These are phyloP conservation scores for Boechera divaricarpa DNA, from an alignment of 345 rosid genomes.

Conservation along the genomic window DNA sequence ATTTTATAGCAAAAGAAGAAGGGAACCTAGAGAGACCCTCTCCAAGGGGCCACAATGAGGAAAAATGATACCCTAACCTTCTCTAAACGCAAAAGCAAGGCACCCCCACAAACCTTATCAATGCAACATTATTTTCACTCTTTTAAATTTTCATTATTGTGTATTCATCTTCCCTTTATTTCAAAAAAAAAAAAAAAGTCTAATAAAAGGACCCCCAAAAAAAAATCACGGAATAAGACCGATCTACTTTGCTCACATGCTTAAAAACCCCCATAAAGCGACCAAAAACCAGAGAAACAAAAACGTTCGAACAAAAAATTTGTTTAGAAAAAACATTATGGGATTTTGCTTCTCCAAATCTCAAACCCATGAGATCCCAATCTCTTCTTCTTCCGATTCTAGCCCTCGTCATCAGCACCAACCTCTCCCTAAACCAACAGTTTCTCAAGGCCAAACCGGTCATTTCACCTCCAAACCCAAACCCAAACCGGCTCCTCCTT, in stretches of 20 bases:
- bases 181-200: not conserved
- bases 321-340: conserved; percentile 44
- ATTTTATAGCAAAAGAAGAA: not conserved
- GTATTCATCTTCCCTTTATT: not conserved
- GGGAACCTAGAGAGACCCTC: conserved; percentile 30
- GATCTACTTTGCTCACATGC: conserved; percentile 30
- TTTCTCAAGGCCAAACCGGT: conserved; percentile 19
- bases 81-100: conserved; percentile 45
- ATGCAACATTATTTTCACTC: not conserved
- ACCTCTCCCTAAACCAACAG: conserved; percentile 43
- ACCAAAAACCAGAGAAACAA: conserved; percentile 30
- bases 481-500: conserved; percentile 36
- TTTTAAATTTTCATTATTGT: not conserved
- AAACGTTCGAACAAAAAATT: conserved; percentile 21
- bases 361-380: conserved; percentile 54
- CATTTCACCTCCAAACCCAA: conserved; percentile 8
- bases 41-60: conserved; percentile 18
- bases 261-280: conserved; percentile 10
- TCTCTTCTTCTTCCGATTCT: conserved; percentile 59
- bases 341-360: conserved; percentile 55
- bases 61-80: conserved; percentile 37
- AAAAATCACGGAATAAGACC: conserved; percentile 32
- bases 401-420: conserved; percentile 45
- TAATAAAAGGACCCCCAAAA: not conserved
- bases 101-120: conserved; percentile 28